phyloP scores from a whole-genome alignment of 2,329 filamentous ascomycete species.

The Colletotrichum limetticola region DNA sequence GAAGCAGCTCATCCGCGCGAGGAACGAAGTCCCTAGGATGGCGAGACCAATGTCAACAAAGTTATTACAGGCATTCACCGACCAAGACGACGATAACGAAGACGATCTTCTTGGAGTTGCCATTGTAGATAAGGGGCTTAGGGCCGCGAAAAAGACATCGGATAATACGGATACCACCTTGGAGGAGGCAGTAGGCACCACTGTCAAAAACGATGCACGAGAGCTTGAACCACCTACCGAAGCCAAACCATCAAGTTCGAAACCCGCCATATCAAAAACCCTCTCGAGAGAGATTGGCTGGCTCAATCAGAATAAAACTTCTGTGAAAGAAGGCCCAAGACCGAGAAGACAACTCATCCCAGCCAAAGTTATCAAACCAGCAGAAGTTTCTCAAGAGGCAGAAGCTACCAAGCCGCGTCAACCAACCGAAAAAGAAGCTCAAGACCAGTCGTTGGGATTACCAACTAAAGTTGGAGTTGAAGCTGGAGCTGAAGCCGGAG shows the following conservation, averaged over 20 bases:
- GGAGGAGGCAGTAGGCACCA: background rate
- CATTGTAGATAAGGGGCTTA: background rate
- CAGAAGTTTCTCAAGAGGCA: background rate
- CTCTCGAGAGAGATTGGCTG: background rate
- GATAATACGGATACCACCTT: too few species aligned
- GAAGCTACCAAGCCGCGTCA: background rate
- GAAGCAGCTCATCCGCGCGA: slow-evolving; percentile 17
- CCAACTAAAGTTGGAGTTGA: background rate
- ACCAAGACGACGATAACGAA: slow-evolving; percentile 39
- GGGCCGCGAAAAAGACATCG: background rate
- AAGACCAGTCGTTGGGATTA: background rate
- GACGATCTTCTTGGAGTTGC: slow-evolving; percentile 44
- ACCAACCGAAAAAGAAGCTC: background rate
- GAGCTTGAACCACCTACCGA: too few species aligned
- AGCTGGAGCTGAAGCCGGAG: background rate
- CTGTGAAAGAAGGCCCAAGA: background rate
- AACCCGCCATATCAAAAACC: background rate
- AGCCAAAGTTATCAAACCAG: background rate
- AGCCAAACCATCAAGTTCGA: background rate
- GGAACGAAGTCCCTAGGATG: slow-evolving; percentile 11
- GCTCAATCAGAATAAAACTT: background rate
- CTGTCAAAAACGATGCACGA: background rate
- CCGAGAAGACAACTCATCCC: background rate
- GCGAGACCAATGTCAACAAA: slow-evolving; percentile 26
- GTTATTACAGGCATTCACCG: slow-evolving; percentile 10